These are phyloP conservation scores for Ascochyta viciae-villosae DNA, from an alignment of 2,329 filamentous ascomycete species.

Conservation along the genomic window DNA sequence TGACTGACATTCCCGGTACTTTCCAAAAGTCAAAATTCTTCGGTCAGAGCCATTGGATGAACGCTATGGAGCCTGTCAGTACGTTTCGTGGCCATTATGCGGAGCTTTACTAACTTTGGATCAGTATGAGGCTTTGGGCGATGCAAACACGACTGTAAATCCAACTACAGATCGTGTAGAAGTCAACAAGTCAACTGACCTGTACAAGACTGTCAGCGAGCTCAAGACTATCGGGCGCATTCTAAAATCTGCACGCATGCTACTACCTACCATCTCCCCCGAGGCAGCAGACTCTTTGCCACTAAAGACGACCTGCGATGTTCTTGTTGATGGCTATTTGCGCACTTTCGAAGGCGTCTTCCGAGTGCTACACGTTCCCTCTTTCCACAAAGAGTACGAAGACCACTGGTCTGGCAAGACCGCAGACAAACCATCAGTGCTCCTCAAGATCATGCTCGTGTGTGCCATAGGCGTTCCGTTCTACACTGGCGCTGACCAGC, in stretches of 20 bases:
- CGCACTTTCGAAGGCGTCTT: conserved; percentile 57
- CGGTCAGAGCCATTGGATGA: conserved; percentile 61
- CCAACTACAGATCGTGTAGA: conserved; percentile 50
- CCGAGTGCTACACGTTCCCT: conserved; percentile 60
- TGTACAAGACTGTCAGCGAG: conserved; percentile 30
- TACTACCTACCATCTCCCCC: conserved; percentile 53
- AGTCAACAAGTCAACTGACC: conserved; percentile 33
- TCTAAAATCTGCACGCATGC: conserved; percentile 56
- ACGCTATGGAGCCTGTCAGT: conserved; percentile 41
- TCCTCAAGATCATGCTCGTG: conserved; percentile 57
- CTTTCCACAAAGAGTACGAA: conserved; percentile 59
- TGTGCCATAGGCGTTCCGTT: conserved; percentile 51
- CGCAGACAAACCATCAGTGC: conserved; percentile 54
- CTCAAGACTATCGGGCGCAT: conserved; percentile 62
- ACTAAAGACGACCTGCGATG: conserved; percentile 52
- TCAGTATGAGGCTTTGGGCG: conserved; percentile 30
- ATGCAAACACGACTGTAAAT: conserved; percentile 37
- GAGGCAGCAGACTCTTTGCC: conserved; percentile 56
- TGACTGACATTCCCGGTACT: conserved; percentile 13
- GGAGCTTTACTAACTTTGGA: neutral
- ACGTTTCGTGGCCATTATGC: neutral
- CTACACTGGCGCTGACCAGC: conserved; percentile 57
- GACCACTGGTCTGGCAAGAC: conserved; percentile 56
- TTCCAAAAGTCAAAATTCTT: conserved; percentile 62
- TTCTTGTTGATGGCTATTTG: conserved; percentile 59